Evolutionary conservation across 2,329 filamentous ascomycete genomes (phyloP), one percentile per base, ranked within the genome.

Genomic region (Talaromyces sp.): DNA sequence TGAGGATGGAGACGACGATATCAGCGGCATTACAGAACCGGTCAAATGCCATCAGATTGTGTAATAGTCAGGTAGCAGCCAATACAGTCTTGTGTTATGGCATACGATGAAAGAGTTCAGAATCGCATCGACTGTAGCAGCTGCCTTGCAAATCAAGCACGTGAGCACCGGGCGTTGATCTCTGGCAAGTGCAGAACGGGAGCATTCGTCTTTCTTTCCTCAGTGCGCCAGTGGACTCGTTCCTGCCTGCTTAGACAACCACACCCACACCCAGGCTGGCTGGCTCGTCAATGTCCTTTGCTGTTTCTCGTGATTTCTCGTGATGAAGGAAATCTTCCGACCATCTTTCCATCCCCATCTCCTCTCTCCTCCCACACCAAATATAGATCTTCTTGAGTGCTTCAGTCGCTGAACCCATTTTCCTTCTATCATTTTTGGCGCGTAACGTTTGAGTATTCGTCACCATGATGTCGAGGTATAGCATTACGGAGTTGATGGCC

Each of bases 21-120:
- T 77, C 33, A 73, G 74, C 63, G 75, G 75, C 68, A 71, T 73
- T 70, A 64, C 72, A 58, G 66, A 78, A 66, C 77, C 81, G 3
- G 81, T 82, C 44, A 74, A 77, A 70, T 73, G 79, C 55, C 69
- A 77, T 54, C 81, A 85, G 69, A 77, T 77, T 65, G 78, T 85
- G 55, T 85, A 69, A 78, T 40, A 18, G 46, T 50, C 25, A 50
- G 39, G 23, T 50, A 50, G 46, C 25, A 50, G 46, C 23, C 25
- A 50, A 50, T 28, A 1, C 23, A 28, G n/a, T 50, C 25, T 21
- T 50, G 16, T 50, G 14, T 2, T 7, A 50, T 31, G 1, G 46
- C 23, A 25, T 31, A 5, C 7, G 7, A 28, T n/a, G n/a, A 31
- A 50, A 31, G 14, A 31, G 14, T 28, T 31, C 25, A 28, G 31